A percentile compares a stretch with the other conserved stretches of the same genome.
Evolutionary conservation across 2,329 filamentous ascomycete genomes (phyloP).

Genomic region (Bipolaris oryzae): DNA sequence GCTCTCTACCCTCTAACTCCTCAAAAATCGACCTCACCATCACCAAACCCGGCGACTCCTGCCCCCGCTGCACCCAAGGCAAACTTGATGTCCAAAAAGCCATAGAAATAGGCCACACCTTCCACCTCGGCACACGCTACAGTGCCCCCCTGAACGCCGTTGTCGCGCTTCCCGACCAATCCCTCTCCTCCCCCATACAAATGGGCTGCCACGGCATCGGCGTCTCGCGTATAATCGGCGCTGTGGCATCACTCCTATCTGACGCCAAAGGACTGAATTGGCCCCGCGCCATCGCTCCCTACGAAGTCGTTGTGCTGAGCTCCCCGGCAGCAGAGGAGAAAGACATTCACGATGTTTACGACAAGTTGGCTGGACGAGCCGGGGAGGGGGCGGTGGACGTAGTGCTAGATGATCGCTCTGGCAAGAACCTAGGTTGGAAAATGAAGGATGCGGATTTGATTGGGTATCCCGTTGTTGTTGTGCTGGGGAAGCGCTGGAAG

Average conservation of each 20-base stretch:
- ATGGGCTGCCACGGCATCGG: slow-evolving; percentile 99
- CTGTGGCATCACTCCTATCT: slow-evolving; percentile 76
- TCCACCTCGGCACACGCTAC: slow-evolving; percentile 90
- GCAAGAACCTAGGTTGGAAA: slow-evolving; percentile 77
- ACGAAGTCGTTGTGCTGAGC: slow-evolving; percentile 72
- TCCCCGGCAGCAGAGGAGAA: slow-evolving; percentile 52
- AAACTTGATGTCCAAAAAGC: slow-evolving; percentile 70
- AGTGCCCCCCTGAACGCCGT: slow-evolving; percentile 73
- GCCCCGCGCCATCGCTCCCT: slow-evolving; percentile 86
- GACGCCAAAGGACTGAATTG: slow-evolving; percentile 78
- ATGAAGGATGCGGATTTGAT: slow-evolving; percentile 86
- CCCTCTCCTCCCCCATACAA: slow-evolving; percentile 65
- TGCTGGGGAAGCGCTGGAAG: slow-evolving; percentile 65
- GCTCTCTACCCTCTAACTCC: slow-evolving; percentile 11
- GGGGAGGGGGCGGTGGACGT: slow-evolving; percentile 24
- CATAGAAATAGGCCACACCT: slow-evolving; percentile 93
- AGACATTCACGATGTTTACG: slow-evolving; percentile 67
- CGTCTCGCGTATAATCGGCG: slow-evolving; percentile 86
- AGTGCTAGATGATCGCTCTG: slow-evolving; percentile 51
- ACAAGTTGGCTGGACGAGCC: slow-evolving; percentile 54
- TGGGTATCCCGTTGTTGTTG: slow-evolving; percentile 82
- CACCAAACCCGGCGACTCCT: slow-evolving; percentile 71
- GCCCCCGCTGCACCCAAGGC: slow-evolving; percentile 71
- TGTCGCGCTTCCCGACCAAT: slow-evolving; percentile 56
- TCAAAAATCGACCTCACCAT: slow-evolving; percentile 63